Evolutionary conservation across 306 rosid genomes (phyloP), one percentile per base, ranked within the genome.

Genomic region (Begonia masoniana): DNA sequence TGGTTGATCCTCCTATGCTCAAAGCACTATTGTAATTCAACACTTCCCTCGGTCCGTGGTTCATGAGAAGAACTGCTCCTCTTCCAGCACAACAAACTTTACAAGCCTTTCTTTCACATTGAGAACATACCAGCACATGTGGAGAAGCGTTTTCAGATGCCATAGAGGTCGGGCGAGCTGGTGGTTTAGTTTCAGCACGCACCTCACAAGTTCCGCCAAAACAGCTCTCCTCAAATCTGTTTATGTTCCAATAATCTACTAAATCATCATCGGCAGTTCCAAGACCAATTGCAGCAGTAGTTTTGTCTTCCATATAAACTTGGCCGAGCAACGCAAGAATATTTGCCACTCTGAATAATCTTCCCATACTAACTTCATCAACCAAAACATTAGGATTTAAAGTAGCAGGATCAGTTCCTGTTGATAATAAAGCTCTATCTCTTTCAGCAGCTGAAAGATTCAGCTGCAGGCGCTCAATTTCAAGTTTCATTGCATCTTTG

Each of bases 381-480:
- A 81, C 79, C 69, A 86, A 51, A 57, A 78, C 57, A 67, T 83
- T 92, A 39, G 99, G 99, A 71, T 92, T 92, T 63, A 92, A 66
- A 49, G 73, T 74, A 13, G 95, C 93, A 57, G 96, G 86, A 79
- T 83, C 99, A 72, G 60, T 76, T 56, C 96, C 99, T 62, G 81
- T 68, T 26, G 95, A 77, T 66, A 86, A 65, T 59, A 92, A 68
- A 61, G 88, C 70, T 72, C 84, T 81, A 74, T 92, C 95, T 85
- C 99, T 81, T 76, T 83, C 96, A 64, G 99, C 93, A 69, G 99
- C 96, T 71, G 99, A 92, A 66, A 92, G 84, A 62, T 83, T 83
- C 67, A 79, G 69, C 64, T 56, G 68, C 59, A 92, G 85, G 59
- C 99, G 95, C 76, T 86, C 95, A 71, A 92, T 81, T 76, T 92